These are phyloP conservation scores for Dichomitus squalens DNA, from an alignment of 1,284 basidiomycete genomes.

Conservation along the genomic window DNA sequence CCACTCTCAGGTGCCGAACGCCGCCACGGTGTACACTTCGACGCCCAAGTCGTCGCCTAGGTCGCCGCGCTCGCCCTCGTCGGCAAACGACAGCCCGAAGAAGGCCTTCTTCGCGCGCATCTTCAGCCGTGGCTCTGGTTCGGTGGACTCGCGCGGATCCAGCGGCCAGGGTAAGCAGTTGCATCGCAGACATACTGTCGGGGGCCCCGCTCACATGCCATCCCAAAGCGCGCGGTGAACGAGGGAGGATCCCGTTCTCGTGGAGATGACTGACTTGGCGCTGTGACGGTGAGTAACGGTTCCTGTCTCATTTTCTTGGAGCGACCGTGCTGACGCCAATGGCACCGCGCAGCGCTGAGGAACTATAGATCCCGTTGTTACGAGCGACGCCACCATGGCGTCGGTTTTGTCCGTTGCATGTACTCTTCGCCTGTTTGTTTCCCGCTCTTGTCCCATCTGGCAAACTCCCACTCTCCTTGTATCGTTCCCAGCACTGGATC, in stretches of 20 bases:
- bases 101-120: slow-evolving; percentile 36
- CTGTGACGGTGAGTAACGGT: not conserved
- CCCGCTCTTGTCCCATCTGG: not conserved
- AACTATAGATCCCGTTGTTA: not conserved
- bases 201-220: slow-evolving; percentile 24
- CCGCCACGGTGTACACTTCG: slow-evolving; percentile 26
- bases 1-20: slow-evolving; percentile 31
- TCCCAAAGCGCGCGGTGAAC: slow-evolving; percentile 17
- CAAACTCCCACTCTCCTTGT: not conserved
- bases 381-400: not conserved
- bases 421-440: not conserved
- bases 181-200: slow-evolving; percentile 32
- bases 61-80: slow-evolving; percentile 11
- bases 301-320: not conserved
- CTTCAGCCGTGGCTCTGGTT: slow-evolving; percentile 33
- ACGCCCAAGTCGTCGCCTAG: slow-evolving; percentile 6
- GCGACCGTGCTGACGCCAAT: not conserved
- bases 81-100: slow-evolving; percentile 21
- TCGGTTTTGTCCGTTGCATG: not conserved
- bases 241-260: not conserved
- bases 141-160: slow-evolving; percentile 31
- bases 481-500: not conserved
- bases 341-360: not conserved
- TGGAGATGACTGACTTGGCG: not conserved
- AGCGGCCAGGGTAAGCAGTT: slow-evolving; percentile 32